These are phyloP conservation scores for Russula virescens DNA, from an alignment of 768 basidiomycete species.

Conservation along the genomic window DNA sequence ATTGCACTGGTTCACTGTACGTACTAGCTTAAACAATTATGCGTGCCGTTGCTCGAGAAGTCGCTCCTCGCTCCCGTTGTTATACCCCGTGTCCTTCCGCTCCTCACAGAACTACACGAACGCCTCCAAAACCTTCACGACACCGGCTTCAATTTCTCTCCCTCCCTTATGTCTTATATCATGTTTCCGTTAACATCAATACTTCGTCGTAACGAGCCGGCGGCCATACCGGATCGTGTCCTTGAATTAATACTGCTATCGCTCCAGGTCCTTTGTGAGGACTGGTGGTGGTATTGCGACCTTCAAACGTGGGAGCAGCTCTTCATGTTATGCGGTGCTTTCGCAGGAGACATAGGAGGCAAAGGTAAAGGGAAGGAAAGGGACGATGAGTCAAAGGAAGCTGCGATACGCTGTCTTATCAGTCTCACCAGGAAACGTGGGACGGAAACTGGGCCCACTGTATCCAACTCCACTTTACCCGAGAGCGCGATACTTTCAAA, in stretches of 20 bases:
- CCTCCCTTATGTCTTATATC: slow-evolving; percentile 70
- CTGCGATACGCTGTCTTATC: slow-evolving; percentile 62
- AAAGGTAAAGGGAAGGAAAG: slow-evolving; percentile 64
- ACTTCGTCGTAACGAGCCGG: slow-evolving; percentile 65
- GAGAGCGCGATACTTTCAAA: slow-evolving; percentile 34
- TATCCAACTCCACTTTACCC: slow-evolving; percentile 10
- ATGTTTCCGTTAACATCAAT: slow-evolving; percentile 86
- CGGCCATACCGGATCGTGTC: slow-evolving; percentile 70
- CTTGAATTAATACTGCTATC: slow-evolving; percentile 66
- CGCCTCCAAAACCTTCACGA: slow-evolving; percentile 42
- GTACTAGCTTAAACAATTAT: slow-evolving; percentile 55
- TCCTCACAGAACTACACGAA: slow-evolving; percentile 50
- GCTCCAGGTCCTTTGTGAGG: slow-evolving; percentile 52
- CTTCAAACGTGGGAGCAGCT: slow-evolving; percentile 75
- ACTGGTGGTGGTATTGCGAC: slow-evolving; percentile 87
- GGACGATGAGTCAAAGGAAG: slow-evolving; percentile 78
- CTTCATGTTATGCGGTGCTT: slow-evolving; percentile 66
- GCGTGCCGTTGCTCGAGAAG: slow-evolving; percentile 74
- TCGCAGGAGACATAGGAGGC: slow-evolving; percentile 57
- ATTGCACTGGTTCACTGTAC: neutral
- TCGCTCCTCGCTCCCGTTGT: slow-evolving; percentile 56
- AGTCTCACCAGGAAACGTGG: slow-evolving; percentile 53
- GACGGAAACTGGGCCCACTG: slow-evolving; percentile 36
- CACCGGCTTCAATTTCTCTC: slow-evolving; percentile 38
- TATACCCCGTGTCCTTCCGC: slow-evolving; percentile 41